phyloP scores from a whole-genome alignment of 2,329 filamentous ascomycete genomes.

The Calonectria multiphialidica region DNA sequence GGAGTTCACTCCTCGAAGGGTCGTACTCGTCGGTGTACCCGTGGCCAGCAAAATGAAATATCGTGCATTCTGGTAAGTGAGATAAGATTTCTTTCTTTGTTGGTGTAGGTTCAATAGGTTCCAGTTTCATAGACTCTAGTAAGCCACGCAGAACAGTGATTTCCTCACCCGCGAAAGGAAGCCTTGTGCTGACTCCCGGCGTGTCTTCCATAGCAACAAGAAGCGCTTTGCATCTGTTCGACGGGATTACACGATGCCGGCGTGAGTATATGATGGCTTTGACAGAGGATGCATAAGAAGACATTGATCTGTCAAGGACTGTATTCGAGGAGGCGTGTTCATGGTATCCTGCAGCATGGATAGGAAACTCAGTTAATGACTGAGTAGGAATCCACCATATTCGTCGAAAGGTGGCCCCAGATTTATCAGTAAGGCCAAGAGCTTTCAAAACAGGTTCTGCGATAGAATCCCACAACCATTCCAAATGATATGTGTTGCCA shows the following conservation, averaged over 20 bases:
- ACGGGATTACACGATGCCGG: background rate
- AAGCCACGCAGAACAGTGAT: background rate
- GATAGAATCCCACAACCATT: too few species aligned
- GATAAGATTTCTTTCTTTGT: background rate
- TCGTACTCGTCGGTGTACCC: background rate
- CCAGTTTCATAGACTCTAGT: background rate
- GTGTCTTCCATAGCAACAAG: background rate
- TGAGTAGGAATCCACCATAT: background rate
- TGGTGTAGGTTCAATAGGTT: background rate
- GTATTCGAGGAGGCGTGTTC: too few species aligned
- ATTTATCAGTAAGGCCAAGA: too few species aligned
- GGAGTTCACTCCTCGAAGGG: background rate
- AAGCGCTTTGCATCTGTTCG: background rate
- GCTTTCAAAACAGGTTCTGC: too few species aligned
- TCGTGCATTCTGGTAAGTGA: background rate
- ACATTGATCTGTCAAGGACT: background rate
- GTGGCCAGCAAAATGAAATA: background rate
- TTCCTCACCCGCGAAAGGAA: background rate
- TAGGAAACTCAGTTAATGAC: background rate
- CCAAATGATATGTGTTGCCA: too few species aligned
- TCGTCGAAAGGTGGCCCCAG: too few species aligned
- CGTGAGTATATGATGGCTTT: background rate
- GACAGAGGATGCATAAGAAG: background rate
- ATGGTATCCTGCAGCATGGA: background rate
- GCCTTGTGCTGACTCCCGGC: background rate